Percentiles rank a stretch among this genome's conserved stretches.
phyloP scores from a whole-genome alignment of 345 rosid genomes.

The Noccaea caerulescens region DNA sequence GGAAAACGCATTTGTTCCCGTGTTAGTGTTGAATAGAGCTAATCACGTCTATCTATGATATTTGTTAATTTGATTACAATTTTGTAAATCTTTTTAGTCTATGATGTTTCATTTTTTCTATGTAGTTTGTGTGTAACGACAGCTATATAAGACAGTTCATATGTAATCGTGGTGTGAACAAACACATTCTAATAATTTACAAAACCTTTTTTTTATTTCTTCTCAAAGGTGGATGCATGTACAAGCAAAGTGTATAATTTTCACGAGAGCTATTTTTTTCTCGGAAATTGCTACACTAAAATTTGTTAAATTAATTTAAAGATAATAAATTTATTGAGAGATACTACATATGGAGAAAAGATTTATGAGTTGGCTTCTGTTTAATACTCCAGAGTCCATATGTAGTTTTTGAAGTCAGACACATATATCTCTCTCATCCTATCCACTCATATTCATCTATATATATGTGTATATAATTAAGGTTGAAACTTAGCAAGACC shows the following conservation, averaged over 20 bases:
- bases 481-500: conserved; percentile 7
- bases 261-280: neutral
- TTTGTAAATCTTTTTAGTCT: neutral
- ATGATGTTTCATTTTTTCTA: neutral
- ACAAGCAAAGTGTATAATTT: too few species aligned
- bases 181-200: conserved; percentile 5
- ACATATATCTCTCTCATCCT: neutral
- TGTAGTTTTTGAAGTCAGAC: conserved; percentile 11
- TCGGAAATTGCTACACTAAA: too few species aligned
- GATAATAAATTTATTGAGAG: neutral
- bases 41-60: conserved; percentile 18
- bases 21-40: neutral
- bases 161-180: conserved; percentile 23
- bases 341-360: neutral
- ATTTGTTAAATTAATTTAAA: neutral
- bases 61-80: neutral
- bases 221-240: neutral
- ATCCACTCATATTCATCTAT: conserved; percentile 9
- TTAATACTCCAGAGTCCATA: too few species aligned
- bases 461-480: conserved; percentile 8
- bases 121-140: neutral
- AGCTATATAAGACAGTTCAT: conserved; percentile 5
- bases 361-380: too few species aligned
- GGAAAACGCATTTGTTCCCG: conserved; percentile 4
- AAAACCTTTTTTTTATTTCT: too few species aligned